Base-by-base conservation (phyloP, 768 basidiomycete species). In the Coprinopsis cinerea region DNA sequence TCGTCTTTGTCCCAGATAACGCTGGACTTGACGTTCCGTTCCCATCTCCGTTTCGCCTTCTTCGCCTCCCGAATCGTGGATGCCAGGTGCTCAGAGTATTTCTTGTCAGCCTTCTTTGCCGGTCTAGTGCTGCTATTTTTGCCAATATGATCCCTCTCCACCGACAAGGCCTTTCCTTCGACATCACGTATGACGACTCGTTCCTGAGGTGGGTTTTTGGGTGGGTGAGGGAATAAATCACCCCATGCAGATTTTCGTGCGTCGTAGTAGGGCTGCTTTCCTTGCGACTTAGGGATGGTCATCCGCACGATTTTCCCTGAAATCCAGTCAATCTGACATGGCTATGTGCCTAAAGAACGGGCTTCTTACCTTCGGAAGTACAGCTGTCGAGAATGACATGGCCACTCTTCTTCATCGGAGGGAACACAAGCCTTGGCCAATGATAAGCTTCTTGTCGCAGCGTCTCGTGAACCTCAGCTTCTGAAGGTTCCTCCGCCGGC, bases 161-260 rank as follows among this genome's bases (percentile, higher is more conserved):
- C 53, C 18, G 52, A 61, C 15, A 59, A 59, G 13, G 41, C 53
- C 61, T 48, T 61, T 36, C 64, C 62, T 43, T 63, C 65, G 4
- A 56, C 52, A 53, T 58, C 64, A 49, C 59, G 61, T 37, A 57
- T 77, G 72, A 59, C 72, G 11, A 51, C 26, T 7, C 85, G 81
- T 54, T 83, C 79, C 49, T 88, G 80, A 0, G 87, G 82, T 4
- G 72, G 60, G 60, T 88, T 90, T 66, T 92, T 93, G 3, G 92
- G 81, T 15, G 73, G 67, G 61, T 97, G 94, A 18, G 96, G 96
- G 67, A 98, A 97, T 20, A 91, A 73, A 63, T 98, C 96, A 17
- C 96, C 96, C 94, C 95, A 98, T 9, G 66, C 68, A 0, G 89
- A 83, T 68, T 98, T 97, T 28, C 94, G 83, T 2, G 94, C 93